Conservation (phyloP, 2,329 filamentous ascomycete species). For the Fusarium sp. region DNA sequence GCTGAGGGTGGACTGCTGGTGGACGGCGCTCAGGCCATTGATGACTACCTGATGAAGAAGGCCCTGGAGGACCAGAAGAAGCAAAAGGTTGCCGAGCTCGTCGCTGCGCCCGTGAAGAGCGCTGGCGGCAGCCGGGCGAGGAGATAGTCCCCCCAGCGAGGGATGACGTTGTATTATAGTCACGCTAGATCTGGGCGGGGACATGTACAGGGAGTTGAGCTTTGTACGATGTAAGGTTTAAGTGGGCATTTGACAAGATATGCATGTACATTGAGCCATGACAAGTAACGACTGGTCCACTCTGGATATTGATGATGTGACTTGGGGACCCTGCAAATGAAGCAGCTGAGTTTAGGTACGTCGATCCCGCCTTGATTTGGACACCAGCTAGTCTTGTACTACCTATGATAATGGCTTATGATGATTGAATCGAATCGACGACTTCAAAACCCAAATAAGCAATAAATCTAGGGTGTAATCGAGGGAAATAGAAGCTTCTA, state of each 20-base stretch:
- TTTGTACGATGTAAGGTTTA: constrained; percentile 44
- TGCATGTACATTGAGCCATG: constrained; percentile 37
- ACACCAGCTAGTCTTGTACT: not conserved
- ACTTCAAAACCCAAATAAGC: not conserved
- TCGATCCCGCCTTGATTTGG: not conserved
- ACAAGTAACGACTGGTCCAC: not conserved
- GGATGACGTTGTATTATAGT: constrained; percentile 43
- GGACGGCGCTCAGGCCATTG: constrained; percentile 65
- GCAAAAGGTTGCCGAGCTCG: constrained; percentile 49
- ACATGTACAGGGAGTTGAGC: constrained; percentile 38
- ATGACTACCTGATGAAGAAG: constrained; percentile 51
- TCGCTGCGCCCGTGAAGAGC: constrained; percentile 39
- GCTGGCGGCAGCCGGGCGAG: constrained; percentile 34
- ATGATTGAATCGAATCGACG: not conserved
- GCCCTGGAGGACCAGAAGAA: constrained; percentile 50
- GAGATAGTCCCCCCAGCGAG: constrained; percentile 28
- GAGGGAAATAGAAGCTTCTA: not conserved
- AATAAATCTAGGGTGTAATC: not conserved
- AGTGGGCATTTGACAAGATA: constrained; percentile 34
- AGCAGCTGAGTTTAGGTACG: not conserved
- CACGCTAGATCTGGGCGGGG: constrained; percentile 31
- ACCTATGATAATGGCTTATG: not conserved
- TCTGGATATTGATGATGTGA: not conserved
- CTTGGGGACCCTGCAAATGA: not conserved
- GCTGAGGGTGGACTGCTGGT: constrained; percentile 67